phyloP scores from a whole-genome alignment of 352 stramenopile genomes.

The Phytophthora pistaciae region DNA sequence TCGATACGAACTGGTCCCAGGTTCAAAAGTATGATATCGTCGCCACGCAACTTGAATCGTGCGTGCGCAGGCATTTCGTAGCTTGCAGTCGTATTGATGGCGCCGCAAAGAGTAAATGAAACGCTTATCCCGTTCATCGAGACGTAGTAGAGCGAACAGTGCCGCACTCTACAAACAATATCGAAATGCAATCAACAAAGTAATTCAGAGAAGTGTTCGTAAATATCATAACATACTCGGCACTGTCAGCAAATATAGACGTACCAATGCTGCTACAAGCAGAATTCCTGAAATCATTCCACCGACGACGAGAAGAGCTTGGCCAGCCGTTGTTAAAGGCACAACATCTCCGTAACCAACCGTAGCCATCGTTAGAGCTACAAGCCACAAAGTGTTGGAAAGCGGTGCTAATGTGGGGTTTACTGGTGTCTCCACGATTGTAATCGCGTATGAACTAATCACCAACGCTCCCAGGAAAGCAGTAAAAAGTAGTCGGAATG shows the following conservation, averaged over 20 bases:
- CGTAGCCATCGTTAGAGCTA: conserved; percentile 79
- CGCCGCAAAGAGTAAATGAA: conserved; percentile 63
- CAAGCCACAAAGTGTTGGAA: conserved; percentile 73
- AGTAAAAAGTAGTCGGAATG: conserved; percentile 66
- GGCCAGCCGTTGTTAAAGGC: conserved; percentile 59
- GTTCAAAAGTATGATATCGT: conserved; percentile 25
- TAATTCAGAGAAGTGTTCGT: neutral
- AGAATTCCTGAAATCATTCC: conserved; percentile 80
- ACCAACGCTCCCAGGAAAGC: conserved; percentile 53
- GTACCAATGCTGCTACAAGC: conserved; percentile 72
- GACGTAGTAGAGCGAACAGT: conserved; percentile 64
- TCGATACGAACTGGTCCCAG: conserved; percentile 10
- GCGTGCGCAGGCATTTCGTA: conserved; percentile 58
- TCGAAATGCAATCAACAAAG: neutral
- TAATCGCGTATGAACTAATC: conserved; percentile 68
- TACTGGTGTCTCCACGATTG: conserved; percentile 72
- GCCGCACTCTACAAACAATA: conserved; percentile 58
- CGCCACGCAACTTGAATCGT: conserved; percentile 75
- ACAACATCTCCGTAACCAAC: conserved; percentile 80
- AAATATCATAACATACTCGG: neutral
- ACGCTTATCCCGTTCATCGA: conserved; percentile 65
- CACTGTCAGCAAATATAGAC: conserved; percentile 5
- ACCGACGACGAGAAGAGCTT: conserved; percentile 68
- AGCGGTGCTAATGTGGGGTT: conserved; percentile 72
- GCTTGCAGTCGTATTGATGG: conserved; percentile 49